Conservation (phyloP, 2,329 filamentous ascomycete genomes). For the Leptographium procerum region DNA sequence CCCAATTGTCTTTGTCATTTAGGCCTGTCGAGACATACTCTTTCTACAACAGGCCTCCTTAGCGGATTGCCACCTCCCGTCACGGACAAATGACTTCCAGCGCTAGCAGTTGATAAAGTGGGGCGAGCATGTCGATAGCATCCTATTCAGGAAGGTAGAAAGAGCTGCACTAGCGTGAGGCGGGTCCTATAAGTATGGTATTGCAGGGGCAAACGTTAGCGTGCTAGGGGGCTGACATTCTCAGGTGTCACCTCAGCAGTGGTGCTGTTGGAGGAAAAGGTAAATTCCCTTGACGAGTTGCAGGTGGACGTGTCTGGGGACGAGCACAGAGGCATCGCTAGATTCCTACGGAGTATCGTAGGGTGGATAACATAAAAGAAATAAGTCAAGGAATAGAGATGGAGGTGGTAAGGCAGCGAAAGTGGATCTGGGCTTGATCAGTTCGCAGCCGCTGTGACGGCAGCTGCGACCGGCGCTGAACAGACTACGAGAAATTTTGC, state of each 20-base stretch:
- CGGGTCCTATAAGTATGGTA: not conserved
- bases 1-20: not conserved
- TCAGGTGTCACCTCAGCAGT: not conserved
- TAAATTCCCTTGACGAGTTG: not conserved
- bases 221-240: too few relatives aligned
- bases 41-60: not conserved
- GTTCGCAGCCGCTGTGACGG: not conserved
- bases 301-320: not conserved
- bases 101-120: not conserved
- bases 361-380: not conserved
- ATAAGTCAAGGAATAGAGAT: not conserved
- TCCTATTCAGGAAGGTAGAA: not conserved
- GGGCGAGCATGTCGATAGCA: not conserved
- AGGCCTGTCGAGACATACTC: not conserved
- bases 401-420: not conserved
- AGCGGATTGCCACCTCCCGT: not conserved
- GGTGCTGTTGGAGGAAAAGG: too few relatives aligned
- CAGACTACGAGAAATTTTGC: too few relatives aligned
- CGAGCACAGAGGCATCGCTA: not conserved
- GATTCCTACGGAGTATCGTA: not conserved
- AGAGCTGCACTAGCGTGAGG: not conserved
- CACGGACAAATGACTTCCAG: not conserved
- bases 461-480: not conserved
- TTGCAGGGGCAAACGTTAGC: too few relatives aligned
- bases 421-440: not conserved